phyloP scores from a whole-genome alignment of 441 rosid genomes.

The Eutrema salsugineum region DNA sequence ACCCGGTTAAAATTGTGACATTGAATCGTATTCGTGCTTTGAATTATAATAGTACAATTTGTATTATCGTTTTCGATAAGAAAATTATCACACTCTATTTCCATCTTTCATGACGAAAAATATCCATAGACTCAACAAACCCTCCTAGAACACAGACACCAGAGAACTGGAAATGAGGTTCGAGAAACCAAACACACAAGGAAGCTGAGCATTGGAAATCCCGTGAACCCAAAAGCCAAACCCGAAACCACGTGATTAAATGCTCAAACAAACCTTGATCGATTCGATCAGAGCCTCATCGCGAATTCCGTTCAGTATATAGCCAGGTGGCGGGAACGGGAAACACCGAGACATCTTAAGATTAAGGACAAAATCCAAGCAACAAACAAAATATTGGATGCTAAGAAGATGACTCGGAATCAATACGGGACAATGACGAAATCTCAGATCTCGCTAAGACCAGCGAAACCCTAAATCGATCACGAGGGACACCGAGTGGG shows the following conservation, averaged over 20 bases:
- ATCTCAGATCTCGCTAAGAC: slow-evolving; percentile 20
- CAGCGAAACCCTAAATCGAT: slow-evolving; percentile 33
- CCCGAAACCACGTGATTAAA: slow-evolving; percentile 14
- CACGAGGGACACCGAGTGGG: not conserved
- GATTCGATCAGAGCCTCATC: slow-evolving; percentile 61
- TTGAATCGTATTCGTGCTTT: not conserved
- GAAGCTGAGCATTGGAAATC: slow-evolving; percentile 32
- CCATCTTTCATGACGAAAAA: not conserved
- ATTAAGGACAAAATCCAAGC: slow-evolving; percentile 4
- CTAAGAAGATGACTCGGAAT: not conserved
- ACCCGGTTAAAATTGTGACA: not conserved
- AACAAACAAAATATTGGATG: not conserved
- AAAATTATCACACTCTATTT: not conserved
- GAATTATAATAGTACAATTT: not conserved
- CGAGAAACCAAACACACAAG: not conserved
- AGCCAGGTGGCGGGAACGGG: slow-evolving; percentile 65
- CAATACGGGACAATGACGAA: not conserved
- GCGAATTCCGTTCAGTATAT: slow-evolving; percentile 41
- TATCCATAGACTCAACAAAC: not conserved
- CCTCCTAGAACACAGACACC: slow-evolving; percentile 22
- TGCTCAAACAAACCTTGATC: slow-evolving; percentile 57
- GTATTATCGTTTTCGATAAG: not conserved
- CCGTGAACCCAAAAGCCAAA: not conserved
- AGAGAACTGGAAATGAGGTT: slow-evolving; percentile 8
- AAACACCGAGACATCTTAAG: slow-evolving; percentile 60